phyloP scores from a whole-genome alignment of 495 filamentous ascomycete species.

The Talaromyces wortmannii region DNA sequence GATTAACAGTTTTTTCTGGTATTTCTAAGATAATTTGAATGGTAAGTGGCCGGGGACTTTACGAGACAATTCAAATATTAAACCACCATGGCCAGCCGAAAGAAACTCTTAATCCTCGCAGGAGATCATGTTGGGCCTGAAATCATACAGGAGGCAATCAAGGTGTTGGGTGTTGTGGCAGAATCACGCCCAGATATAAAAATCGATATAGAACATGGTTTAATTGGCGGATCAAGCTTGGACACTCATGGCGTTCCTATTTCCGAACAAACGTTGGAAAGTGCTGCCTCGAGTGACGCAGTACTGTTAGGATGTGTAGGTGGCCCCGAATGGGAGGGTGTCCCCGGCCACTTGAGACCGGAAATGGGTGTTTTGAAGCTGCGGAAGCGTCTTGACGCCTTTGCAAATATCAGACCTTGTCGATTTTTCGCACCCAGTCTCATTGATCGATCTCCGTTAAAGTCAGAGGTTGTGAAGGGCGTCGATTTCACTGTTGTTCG shows the following conservation, averaged over 20 bases:
- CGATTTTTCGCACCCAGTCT: slow-evolving; percentile 79
- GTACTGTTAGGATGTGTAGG: slow-evolving; percentile 34
- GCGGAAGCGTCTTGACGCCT: slow-evolving; percentile 53
- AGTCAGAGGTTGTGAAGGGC: slow-evolving; percentile 35
- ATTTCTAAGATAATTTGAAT: too few species aligned
- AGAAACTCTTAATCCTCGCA: slow-evolving; percentile 9
- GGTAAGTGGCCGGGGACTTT: too few species aligned
- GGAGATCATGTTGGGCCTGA: slow-evolving; percentile 25
- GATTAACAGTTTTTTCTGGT: too few species aligned
- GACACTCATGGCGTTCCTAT: slow-evolving; percentile 21
- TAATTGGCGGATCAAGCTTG: slow-evolving; percentile 23
- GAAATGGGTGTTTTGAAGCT: slow-evolving; percentile 26
- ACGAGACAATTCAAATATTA: neutral
- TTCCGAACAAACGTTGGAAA: slow-evolving; percentile 24
- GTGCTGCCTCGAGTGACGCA: slow-evolving; percentile 22
- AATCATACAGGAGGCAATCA: slow-evolving; percentile 20
- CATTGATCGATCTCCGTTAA: slow-evolving; percentile 59
- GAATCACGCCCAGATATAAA: slow-evolving; percentile 13
- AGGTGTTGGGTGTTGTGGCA: slow-evolving; percentile 14
- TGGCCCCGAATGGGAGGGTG: slow-evolving; percentile 20
- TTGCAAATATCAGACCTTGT: slow-evolving; percentile 86
- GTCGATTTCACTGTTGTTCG: slow-evolving; percentile 84
- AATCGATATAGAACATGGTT: slow-evolving; percentile 12
- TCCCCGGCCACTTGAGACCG: slow-evolving; percentile 31
- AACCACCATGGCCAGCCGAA: neutral